These are phyloP conservation scores for Gossypium sturtianum DNA, from an alignment of 345 rosid species.

Conservation along the genomic window DNA sequence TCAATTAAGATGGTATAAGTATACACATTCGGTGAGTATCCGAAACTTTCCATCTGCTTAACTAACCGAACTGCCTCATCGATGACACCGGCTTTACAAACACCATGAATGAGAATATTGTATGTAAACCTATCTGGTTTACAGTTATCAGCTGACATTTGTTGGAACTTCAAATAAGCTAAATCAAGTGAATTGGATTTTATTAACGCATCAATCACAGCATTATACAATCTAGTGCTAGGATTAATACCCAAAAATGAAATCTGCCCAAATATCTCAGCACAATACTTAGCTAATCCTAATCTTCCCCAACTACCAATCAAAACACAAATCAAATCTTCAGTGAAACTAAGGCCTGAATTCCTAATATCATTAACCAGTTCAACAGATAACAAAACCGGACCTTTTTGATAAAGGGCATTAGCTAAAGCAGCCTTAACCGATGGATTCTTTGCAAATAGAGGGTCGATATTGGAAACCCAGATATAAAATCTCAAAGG, in stretches of 20 bases:
- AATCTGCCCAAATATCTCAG: conserved; percentile 74
- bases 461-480: conserved; percentile 49
- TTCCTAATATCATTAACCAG: conserved; percentile 52
- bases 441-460: conserved; percentile 47
- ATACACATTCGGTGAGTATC: conserved; percentile 64
- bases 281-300: conserved; percentile 79
- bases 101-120: conserved; percentile 84
- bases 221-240: conserved; percentile 79
- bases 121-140: conserved; percentile 85
- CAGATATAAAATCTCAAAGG: conserved; percentile 70
- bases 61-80: conserved; percentile 80
- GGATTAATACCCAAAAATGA: conserved; percentile 69
- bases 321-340: conserved; percentile 68
- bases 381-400: conserved; percentile 64
- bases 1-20: conserved; percentile 72
- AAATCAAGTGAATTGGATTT: conserved; percentile 76
- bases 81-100: conserved; percentile 68
- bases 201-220: conserved; percentile 75
- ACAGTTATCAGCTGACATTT: conserved; percentile 73
- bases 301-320: conserved; percentile 88
- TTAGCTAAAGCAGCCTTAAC: conserved; percentile 46
- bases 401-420: conserved; percentile 54
- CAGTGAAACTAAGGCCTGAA: conserved; percentile 52
- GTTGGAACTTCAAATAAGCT: conserved; percentile 89
- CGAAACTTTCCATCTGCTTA: conserved; percentile 75